These are phyloP conservation scores for Diplodia seriata DNA, from an alignment of 2,329 filamentous ascomycete genomes.

Conservation along the genomic window DNA sequence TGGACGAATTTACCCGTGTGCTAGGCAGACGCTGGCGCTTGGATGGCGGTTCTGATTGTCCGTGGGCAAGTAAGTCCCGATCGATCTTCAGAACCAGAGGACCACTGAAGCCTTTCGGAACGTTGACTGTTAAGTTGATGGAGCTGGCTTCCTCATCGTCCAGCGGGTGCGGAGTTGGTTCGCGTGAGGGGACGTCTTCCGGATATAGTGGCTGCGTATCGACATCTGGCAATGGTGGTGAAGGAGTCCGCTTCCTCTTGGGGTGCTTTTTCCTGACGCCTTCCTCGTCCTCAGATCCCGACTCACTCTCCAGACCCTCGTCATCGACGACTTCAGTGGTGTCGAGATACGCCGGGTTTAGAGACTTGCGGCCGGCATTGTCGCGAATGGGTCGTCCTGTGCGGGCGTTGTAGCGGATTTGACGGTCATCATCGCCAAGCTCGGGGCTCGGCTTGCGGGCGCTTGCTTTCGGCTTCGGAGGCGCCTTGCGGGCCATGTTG, in stretches of 20 bases:
- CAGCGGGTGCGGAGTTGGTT: constrained; percentile 39
- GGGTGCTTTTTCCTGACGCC: constrained; percentile 34
- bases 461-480: background rate
- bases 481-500: constrained; percentile 12
- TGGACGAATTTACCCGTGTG: background rate
- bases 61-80: constrained; percentile 35
- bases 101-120: constrained; percentile 55
- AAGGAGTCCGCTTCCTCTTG: constrained; percentile 45
- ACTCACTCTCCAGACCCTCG: constrained; percentile 44
- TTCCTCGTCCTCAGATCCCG: constrained; percentile 43
- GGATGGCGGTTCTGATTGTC: background rate
- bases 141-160: constrained; percentile 36
- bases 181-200: constrained; percentile 40
- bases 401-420: constrained; percentile 41
- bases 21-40: constrained; percentile 18
- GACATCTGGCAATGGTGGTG: constrained; percentile 45
- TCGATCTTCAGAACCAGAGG: constrained; percentile 54
- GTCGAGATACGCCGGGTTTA: constrained; percentile 50
- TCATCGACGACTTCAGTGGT: constrained; percentile 47
- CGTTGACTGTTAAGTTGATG: constrained; percentile 54
- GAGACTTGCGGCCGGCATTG: constrained; percentile 46
- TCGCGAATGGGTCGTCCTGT: constrained; percentile 55
- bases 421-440: constrained; percentile 38
- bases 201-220: constrained; percentile 41
- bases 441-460: constrained; percentile 35